Conservation (phyloP, 1,284 basidiomycete genomes). For the Austroboletus niveus region DNA sequence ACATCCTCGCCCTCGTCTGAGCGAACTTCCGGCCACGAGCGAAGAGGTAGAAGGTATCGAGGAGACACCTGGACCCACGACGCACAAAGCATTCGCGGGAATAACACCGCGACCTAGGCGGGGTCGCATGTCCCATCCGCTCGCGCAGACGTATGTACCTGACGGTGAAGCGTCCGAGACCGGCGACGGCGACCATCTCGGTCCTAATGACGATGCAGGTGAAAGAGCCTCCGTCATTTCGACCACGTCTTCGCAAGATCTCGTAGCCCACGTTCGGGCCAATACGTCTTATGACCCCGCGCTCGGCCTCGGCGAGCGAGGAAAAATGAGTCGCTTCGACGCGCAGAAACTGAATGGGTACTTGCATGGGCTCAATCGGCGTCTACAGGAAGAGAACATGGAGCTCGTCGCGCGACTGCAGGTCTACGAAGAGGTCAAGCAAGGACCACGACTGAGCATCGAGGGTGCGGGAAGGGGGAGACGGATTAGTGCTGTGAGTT, state of each 20-base stretch:
- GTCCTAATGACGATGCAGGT: slow-evolving; percentile 27
- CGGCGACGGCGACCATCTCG: slow-evolving; percentile 14
- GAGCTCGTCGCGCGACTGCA: slow-evolving; percentile 49
- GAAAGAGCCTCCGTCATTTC: slow-evolving; percentile 69
- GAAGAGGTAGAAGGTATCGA: slow-evolving; percentile 18
- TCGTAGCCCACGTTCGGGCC: slow-evolving; percentile 74
- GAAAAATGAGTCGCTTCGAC: slow-evolving; percentile 72
- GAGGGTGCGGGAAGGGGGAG: slow-evolving; percentile 31
- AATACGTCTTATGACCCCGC: slow-evolving; percentile 84
- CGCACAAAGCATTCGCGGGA: slow-evolving; percentile 56
- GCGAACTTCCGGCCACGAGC: slow-evolving; percentile 20
- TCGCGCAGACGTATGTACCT: slow-evolving; percentile 43
- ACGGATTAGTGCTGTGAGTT: slow-evolving; percentile 49
- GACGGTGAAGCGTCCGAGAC: slow-evolving; percentile 18
- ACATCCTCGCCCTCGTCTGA: slow-evolving; percentile 47
- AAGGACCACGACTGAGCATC: slow-evolving; percentile 20
- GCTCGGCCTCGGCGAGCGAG: slow-evolving; percentile 64
- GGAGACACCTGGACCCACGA: slow-evolving; percentile 23
- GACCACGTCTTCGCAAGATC: slow-evolving; percentile 79
- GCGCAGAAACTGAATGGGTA: slow-evolving; percentile 79
- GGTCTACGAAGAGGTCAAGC: slow-evolving; percentile 41
- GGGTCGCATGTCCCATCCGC: slow-evolving; percentile 56
- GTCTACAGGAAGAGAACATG: slow-evolving; percentile 81
- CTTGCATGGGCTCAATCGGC: slow-evolving; percentile 75
- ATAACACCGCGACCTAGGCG: slow-evolving; percentile 56